Evolutionary conservation across 2,329 filamentous ascomycete genomes (phyloP).

Genomic region (Rhytidhysteron rufulum): DNA sequence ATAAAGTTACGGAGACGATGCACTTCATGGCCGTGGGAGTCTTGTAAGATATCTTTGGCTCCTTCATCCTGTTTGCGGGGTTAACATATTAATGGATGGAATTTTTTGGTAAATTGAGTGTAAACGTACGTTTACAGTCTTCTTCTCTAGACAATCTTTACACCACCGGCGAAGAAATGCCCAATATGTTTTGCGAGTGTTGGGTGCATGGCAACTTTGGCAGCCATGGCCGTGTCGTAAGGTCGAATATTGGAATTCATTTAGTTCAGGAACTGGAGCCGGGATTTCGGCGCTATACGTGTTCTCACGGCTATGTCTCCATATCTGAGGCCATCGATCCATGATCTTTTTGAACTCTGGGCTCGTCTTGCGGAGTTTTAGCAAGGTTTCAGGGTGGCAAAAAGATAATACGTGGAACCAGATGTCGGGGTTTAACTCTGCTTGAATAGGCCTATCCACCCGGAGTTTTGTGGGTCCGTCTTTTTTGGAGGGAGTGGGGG

Average conservation of each 20-base stretch:
- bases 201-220: conserved; percentile 32
- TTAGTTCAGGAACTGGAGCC: conserved; percentile 31
- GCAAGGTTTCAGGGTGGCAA: conserved; percentile 10
- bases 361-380: conserved; percentile 7
- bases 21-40: conserved; percentile 20
- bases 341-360: conserved; percentile 4
- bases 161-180: conserved; percentile 42
- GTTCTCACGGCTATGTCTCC: conserved; percentile 34
- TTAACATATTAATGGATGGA: too few species aligned
- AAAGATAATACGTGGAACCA: conserved; percentile 14
- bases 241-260: conserved; percentile 38
- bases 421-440: conserved; percentile 11
- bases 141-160: conserved; percentile 32
- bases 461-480: conserved; percentile 12
- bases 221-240: conserved; percentile 37
- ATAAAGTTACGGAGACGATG: conserved; percentile 26
- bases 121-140: conserved; percentile 18
- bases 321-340: conserved; percentile 12
- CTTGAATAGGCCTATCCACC: conserved; percentile 10
- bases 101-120: conserved; percentile 3
- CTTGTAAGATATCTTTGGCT: neutral
- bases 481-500: neutral
- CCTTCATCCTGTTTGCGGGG: neutral
- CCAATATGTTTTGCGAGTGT: conserved; percentile 41
- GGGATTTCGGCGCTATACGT: conserved; percentile 31